A percentile compares a stretch with the other conserved stretches of the same genome.
phyloP scores from a whole-genome alignment of 2,329 filamentous ascomycete genomes.

The Dichotomopilus funicola region DNA sequence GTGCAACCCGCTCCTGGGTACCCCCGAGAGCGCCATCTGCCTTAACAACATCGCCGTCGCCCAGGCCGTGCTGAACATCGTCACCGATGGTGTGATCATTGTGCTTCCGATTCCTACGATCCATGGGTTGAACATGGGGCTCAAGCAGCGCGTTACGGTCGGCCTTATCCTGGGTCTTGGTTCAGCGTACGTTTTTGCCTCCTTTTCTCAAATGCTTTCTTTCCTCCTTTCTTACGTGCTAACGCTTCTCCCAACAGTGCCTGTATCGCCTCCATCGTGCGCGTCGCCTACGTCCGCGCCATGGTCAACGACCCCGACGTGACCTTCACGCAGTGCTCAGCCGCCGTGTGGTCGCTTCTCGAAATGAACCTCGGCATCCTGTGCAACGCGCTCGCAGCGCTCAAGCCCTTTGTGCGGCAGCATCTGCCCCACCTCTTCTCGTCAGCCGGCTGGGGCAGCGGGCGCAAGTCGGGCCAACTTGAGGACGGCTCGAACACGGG shows the following conservation, averaged over 20 bases:
- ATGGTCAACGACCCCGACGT: slow-evolving; percentile 30
- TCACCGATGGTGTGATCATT: slow-evolving; percentile 39
- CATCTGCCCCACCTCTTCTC: slow-evolving; percentile 19
- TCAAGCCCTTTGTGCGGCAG: slow-evolving; percentile 22
- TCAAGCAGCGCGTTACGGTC: slow-evolving; percentile 38
- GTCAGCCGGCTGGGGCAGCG: not conserved
- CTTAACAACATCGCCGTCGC: slow-evolving; percentile 38
- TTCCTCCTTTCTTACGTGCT: not conserved
- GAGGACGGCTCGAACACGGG: not conserved
- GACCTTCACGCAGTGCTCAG: slow-evolving; percentile 24
- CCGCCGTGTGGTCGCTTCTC: slow-evolving; percentile 27
- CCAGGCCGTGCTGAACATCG: slow-evolving; percentile 40
- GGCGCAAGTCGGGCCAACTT: not conserved
- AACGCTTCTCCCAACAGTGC: slow-evolving; percentile 15
- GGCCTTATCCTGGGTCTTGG: slow-evolving; percentile 38
- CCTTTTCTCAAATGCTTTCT: not conserved
- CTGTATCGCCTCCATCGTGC: slow-evolving; percentile 24
- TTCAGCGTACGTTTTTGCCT: slow-evolving; percentile 30
- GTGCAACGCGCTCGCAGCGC: slow-evolving; percentile 24
- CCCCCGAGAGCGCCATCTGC: slow-evolving; percentile 26
- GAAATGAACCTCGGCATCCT: slow-evolving; percentile 32
- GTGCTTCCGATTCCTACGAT: slow-evolving; percentile 39
- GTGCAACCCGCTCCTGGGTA: slow-evolving; percentile 21
- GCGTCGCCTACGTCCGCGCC: slow-evolving; percentile 23
- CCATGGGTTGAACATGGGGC: slow-evolving; percentile 35